phyloP scores from a whole-genome alignment of 371 early-diverging fungal species.

The Mucor irregularis region DNA sequence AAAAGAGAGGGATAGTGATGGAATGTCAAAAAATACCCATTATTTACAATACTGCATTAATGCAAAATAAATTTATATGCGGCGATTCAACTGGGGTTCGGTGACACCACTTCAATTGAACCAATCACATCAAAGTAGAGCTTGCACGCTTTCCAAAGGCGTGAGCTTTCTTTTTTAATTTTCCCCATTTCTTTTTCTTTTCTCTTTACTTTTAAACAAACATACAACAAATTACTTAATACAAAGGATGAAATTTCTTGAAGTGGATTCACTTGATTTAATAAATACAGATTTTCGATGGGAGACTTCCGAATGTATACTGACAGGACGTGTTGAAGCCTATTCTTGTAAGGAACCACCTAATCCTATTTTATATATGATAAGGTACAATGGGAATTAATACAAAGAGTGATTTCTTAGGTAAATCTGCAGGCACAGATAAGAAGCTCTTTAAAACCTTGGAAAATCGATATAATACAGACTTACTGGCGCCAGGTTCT shows the following conservation, averaged over 20 bases:
- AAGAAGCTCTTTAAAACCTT: constrained; percentile 84
- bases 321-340: constrained; percentile 82
- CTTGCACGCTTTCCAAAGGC: background rate
- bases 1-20: background rate
- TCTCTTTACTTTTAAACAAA: background rate
- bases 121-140: constrained; percentile 1
- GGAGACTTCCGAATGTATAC: constrained; percentile 63
- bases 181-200: background rate
- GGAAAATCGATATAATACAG: constrained; percentile 73
- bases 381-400: background rate
- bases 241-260: constrained; percentile 54
- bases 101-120: constrained; percentile 2
- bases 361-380: background rate
- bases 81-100: background rate
- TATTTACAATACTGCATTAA: too few species aligned
- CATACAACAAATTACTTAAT: background rate
- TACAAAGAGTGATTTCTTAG: constrained; percentile 33
- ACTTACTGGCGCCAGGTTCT: constrained; percentile 45
- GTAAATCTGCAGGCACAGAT: constrained; percentile 89
- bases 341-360: constrained; percentile 91
- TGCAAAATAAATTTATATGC: too few species aligned
- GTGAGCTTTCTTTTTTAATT: background rate
- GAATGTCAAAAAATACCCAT: background rate
- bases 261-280: constrained; percentile 53
- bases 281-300: constrained; percentile 60